Evolutionary conservation across 2,329 filamentous ascomycete species (phyloP).

Genomic region (Cladosporium sp.): DNA sequence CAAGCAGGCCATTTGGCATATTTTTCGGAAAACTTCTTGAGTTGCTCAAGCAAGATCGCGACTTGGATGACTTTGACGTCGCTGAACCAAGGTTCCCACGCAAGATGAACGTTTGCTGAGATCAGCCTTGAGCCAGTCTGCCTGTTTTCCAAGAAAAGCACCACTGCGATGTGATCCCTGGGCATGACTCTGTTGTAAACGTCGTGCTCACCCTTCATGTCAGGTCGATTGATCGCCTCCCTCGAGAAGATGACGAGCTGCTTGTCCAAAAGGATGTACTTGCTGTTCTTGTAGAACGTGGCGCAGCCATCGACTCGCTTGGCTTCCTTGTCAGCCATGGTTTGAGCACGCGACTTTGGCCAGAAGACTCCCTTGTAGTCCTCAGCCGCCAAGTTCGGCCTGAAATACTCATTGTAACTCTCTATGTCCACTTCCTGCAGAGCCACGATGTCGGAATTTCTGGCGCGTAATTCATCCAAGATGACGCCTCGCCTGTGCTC

Average conservation of each 20-base stretch:
- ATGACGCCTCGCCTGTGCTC: constrained; percentile 82
- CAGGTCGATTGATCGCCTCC: constrained; percentile 88
- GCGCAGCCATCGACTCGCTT: constrained; percentile 93
- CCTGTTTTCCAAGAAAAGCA: constrained; percentile 90
- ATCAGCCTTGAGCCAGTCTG: constrained; percentile 88
- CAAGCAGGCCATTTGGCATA: constrained; percentile 78
- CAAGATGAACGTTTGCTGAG: constrained; percentile 89
- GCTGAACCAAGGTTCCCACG: constrained; percentile 86
- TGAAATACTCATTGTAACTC: constrained; percentile 88
- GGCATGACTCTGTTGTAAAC: constrained; percentile 99
- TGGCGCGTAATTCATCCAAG: constrained; percentile 74
- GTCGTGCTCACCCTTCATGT: constrained; percentile 96
- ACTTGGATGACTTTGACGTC: constrained; percentile 98
- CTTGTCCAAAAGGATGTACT: constrained; percentile 92
- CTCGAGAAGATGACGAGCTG: constrained; percentile 89
- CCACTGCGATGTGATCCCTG: constrained; percentile 92
- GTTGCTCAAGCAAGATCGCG: constrained; percentile 89
- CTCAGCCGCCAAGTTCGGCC: constrained; percentile 78
- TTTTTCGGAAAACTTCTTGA: constrained; percentile 81
- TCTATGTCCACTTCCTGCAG: constrained; percentile 92
- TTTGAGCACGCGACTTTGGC: constrained; percentile 85
- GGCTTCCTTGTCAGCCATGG: constrained; percentile 87
- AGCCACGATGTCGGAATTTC: constrained; percentile 86
- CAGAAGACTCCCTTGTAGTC: constrained; percentile 95
- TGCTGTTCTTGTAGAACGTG: constrained; percentile 93